Evolutionary conservation across 768 basidiomycete genomes (phyloP).

Genomic region (Clavaria fumosa): DNA sequence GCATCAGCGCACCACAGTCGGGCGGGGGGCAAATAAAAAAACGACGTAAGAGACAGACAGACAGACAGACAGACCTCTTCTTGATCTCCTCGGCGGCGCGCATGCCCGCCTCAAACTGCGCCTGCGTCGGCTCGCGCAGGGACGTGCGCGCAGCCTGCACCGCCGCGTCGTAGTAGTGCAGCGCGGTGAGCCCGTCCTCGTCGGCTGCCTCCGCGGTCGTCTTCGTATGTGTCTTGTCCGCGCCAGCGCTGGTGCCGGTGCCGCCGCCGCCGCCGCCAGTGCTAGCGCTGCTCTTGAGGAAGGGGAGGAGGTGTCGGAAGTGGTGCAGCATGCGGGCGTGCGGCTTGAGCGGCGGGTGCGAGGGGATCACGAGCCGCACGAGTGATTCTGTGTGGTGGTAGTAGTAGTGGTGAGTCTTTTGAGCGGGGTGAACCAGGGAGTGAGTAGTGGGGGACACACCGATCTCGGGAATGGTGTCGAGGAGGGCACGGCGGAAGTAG

Average conservation of each 20-base stretch:
- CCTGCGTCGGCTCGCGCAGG: conserved; percentile 42
- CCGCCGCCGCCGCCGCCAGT: no score
- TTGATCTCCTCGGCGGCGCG: conserved; percentile 45
- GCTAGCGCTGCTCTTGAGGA: no score
- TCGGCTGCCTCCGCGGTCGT: no score
- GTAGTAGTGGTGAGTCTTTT: no score
- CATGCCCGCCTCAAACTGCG: conserved; percentile 51
- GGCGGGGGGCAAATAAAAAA: neutral
- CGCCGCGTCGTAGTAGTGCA: conserved; percentile 67
- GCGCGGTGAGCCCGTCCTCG: conserved; percentile 45
- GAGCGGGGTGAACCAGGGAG: conserved; percentile 7
- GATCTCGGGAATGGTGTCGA: conserved; percentile 54
- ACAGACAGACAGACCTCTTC: conserved; percentile 44
- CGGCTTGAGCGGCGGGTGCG: conserved; percentile 52
- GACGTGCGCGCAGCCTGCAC: conserved; percentile 58
- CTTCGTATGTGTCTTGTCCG: no score
- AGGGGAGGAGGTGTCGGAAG: conserved; percentile 59
- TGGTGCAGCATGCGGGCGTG: conserved; percentile 68
- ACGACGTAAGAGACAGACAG: neutral
- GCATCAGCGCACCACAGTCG: neutral
- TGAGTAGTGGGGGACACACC: conserved; percentile 27
- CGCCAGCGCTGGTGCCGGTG: no score
- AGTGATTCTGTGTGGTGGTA: conserved; percentile 47
- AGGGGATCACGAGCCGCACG: conserved; percentile 59
- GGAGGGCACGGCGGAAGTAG: conserved; percentile 50